A percentile compares a stretch with the other conserved stretches of the same genome.
Conservation (phyloP, 1,284 basidiomycete genomes). For the Microbotryomycetes sp. region DNA sequence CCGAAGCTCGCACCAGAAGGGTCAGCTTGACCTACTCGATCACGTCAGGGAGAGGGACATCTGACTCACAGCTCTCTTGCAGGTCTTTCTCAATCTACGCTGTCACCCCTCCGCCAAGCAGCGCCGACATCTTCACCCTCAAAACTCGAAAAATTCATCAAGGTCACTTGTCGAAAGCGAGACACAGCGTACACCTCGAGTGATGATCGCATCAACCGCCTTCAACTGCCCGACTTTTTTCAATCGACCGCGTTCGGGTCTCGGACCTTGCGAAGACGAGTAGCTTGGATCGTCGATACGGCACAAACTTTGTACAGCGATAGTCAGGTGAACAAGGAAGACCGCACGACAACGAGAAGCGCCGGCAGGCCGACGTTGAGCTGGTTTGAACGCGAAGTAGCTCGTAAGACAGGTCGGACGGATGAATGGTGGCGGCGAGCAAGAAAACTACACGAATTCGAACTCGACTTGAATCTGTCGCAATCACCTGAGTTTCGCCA, state of each 20-base stretch:
- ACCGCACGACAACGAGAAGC: background rate
- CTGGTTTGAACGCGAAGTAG: background rate
- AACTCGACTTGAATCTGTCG: background rate
- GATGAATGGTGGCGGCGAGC: background rate
- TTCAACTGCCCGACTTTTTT: background rate
- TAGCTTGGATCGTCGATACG: background rate
- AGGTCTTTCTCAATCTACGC: no score
- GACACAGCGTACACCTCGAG: background rate
- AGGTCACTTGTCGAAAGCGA: background rate
- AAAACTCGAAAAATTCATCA: background rate
- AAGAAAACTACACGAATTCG: background rate
- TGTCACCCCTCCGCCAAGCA: no score
- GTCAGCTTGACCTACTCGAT: no score
- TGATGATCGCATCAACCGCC: background rate
- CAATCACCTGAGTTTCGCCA: no score
- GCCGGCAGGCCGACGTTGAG: background rate
- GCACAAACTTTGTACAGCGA: background rate
- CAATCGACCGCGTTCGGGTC: background rate
- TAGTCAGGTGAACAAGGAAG: background rate
- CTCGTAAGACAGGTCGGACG: background rate
- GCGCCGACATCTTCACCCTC: background rate
- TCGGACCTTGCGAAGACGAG: background rate
- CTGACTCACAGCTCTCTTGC: no score
- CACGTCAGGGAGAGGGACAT: no score
- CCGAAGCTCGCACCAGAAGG: no score